Evolutionary conservation across 1,284 basidiomycete genomes (phyloP).

Genomic region (Melanopsichium pennsylvanicum): DNA sequence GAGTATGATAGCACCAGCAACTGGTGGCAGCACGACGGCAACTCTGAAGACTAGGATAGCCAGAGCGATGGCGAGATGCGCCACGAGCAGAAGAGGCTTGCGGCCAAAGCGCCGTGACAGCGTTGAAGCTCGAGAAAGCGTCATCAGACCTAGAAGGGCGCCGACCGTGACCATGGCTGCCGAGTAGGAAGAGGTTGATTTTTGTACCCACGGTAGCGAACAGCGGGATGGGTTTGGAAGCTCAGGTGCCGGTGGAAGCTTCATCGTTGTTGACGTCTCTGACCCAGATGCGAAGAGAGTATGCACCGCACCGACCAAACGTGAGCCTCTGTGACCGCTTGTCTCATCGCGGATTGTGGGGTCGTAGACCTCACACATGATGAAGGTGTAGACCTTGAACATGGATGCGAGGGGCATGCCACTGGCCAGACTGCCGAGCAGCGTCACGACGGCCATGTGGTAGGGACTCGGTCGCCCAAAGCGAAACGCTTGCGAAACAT

Average conservation of each 20-base stretch:
- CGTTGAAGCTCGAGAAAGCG: slow-evolving; percentile 44
- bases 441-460: slow-evolving; percentile 58
- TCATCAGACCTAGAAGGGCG: slow-evolving; percentile 50
- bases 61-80: slow-evolving; percentile 46
- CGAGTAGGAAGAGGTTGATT: slow-evolving; percentile 55
- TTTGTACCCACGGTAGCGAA: slow-evolving; percentile 47
- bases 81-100: slow-evolving; percentile 51
- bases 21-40: slow-evolving; percentile 42
- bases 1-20: slow-evolving; percentile 45
- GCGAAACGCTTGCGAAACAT: slow-evolving; percentile 46
- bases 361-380: slow-evolving; percentile 58
- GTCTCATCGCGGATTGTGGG: slow-evolving; percentile 33
- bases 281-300: slow-evolving; percentile 3
- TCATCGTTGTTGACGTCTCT: not conserved
- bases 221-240: slow-evolving; percentile 50
- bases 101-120: slow-evolving; percentile 52
- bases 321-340: slow-evolving; percentile 13
- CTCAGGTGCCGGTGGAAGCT: slow-evolving; percentile 43
- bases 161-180: slow-evolving; percentile 57
- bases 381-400: slow-evolving; percentile 58
- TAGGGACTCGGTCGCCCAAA: slow-evolving; percentile 45
- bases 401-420: slow-evolving; percentile 57
- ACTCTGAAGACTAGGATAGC: slow-evolving; percentile 47
- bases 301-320: slow-evolving; percentile 4
- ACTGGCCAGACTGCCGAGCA: slow-evolving; percentile 52